Evolutionary conservation across 176 grass and related monocot genomes (phyloP).

Genomic region (Leersia perrieri): DNA sequence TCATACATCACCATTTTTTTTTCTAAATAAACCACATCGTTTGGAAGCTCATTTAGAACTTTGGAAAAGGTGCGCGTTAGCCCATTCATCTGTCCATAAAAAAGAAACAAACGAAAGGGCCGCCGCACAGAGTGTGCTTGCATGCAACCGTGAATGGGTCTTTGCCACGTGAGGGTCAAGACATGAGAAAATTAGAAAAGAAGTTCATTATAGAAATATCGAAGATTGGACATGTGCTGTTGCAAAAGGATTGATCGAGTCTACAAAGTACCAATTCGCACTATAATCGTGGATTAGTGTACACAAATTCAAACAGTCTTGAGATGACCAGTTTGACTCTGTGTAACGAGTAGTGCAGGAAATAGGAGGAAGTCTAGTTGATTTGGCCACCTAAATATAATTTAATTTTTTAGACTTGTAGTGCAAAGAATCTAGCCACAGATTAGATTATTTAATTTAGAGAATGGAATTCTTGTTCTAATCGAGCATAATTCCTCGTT

Average conservation of each 20-base stretch:
- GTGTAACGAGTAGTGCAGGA: not conserved
- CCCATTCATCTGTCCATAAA: too few relatives aligned
- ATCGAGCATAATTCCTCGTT: not conserved
- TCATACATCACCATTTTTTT: too few relatives aligned
- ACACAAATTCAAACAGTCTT: not conserved
- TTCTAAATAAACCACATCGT: too few relatives aligned
- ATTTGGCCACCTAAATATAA: not conserved
- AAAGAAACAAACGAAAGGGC: too few relatives aligned
- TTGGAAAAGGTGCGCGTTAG: too few relatives aligned
- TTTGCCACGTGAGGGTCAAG: not conserved
- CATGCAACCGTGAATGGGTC: not conserved
- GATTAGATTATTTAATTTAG: not conserved
- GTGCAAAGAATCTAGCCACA: not conserved
- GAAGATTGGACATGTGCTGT: not conserved
- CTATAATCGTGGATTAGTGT: not conserved
- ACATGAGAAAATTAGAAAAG: not conserved
- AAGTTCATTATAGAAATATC: not conserved
- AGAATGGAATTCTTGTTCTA: conserved; percentile 21
- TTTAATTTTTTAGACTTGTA: not conserved
- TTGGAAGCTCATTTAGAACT: too few relatives aligned
- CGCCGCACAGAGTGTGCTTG: too few relatives aligned
- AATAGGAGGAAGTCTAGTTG: not conserved
- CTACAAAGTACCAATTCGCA: not conserved
- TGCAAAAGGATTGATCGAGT: not conserved
- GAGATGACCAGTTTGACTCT: not conserved